Percentiles rank a stretch among this genome's conserved stretches.
These are phyloP conservation scores for Apiospora marii DNA, from an alignment of 2,329 filamentous ascomycete species.

Conservation along the genomic window DNA sequence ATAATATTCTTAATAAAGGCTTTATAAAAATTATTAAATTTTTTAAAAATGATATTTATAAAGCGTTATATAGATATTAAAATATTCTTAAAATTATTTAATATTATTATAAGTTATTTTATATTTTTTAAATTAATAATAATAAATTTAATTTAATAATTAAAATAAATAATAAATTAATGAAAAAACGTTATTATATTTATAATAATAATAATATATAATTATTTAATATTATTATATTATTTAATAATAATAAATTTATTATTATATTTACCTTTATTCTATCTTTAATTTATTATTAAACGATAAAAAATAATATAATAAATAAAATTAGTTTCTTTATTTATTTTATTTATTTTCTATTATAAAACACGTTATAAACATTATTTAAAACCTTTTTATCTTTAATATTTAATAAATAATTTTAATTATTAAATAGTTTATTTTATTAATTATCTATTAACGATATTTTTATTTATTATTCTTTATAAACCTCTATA, in stretches of 20 bases:
- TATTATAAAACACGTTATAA: too few relatives aligned
- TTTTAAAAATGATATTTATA: background rate
- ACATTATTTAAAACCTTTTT: background rate
- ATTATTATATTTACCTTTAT: too few relatives aligned
- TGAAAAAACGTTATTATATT: background rate
- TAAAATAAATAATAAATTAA: slow-evolving; percentile 4
- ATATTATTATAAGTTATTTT: background rate
- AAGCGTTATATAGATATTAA: background rate
- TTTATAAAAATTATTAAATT: background rate
- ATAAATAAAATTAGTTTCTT: too few relatives aligned
- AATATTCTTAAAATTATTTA: background rate
- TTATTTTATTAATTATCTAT: background rate
- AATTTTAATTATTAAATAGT: background rate
- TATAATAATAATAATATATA: too few relatives aligned
- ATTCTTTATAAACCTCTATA: too few relatives aligned
- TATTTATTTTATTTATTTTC: too few relatives aligned
- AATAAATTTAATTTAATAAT: too few relatives aligned
- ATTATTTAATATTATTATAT: too few relatives aligned
- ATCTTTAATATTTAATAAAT: background rate
- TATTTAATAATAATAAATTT: too few relatives aligned
- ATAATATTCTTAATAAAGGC: background rate
- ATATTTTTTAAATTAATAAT: background rate
- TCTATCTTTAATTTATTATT: too few relatives aligned
- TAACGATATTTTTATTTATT: background rate
- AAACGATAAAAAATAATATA: too few relatives aligned